phyloP scores from a whole-genome alignment of 352 stramenopile species.

The Saprolegnia diclina region DNA sequence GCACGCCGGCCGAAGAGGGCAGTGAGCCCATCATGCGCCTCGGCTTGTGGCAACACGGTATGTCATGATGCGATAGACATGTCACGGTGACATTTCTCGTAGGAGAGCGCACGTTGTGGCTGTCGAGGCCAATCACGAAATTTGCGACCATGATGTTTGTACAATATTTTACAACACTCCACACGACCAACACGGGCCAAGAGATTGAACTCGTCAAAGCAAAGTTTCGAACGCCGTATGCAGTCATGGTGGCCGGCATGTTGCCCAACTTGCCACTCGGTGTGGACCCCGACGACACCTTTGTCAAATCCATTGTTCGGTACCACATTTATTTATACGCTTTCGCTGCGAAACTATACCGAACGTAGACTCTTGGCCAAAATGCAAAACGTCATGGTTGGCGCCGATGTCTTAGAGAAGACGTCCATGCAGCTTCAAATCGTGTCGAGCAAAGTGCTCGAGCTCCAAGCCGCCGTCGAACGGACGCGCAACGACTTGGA shows the following conservation, averaged over 20 bases:
- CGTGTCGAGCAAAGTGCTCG: constrained; percentile 31
- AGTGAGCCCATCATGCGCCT: constrained; percentile 56
- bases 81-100: not conserved
- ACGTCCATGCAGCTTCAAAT: constrained; percentile 38
- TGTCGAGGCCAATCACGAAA: constrained; percentile 63
- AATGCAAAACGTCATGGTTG: constrained; percentile 66
- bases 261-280: constrained; percentile 64
- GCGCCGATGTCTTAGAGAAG: constrained; percentile 54
- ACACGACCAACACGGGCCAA: constrained; percentile 43
- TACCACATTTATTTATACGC: not conserved
- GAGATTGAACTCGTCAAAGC: constrained; percentile 59
- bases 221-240: constrained; percentile 71
- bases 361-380: constrained; percentile 49
- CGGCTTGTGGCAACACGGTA: constrained; percentile 50
- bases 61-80: not conserved
- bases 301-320: constrained; percentile 62
- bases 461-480: constrained; percentile 37
- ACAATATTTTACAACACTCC: constrained; percentile 51
- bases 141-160: constrained; percentile 69
- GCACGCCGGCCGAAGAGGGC: constrained; percentile 25
- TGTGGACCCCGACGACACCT: constrained; percentile 54
- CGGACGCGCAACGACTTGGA: constrained; percentile 50
- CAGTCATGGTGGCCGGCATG: constrained; percentile 71
- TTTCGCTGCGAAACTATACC: not conserved
- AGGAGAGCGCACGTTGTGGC: constrained; percentile 54